Conservation (phyloP, 352 stramenopile genomes). For the Aphanomyces invadans region DNA sequence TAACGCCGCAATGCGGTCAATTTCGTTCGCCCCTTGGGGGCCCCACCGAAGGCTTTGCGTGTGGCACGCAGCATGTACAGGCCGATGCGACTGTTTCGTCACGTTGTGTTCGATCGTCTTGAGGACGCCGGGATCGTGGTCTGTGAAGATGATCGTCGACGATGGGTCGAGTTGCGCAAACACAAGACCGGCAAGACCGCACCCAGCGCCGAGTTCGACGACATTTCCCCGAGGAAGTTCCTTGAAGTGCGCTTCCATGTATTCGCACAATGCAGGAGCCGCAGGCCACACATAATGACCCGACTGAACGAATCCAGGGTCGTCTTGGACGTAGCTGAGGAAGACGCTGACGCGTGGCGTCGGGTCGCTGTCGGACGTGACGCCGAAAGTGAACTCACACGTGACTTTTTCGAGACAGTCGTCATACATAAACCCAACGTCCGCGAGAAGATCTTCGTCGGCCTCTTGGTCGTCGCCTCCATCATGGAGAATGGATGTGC, state of each 20-base stretch:
- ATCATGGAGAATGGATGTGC: background rate
- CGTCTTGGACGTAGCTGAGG: constrained; percentile 63
- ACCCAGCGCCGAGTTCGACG: constrained; percentile 63
- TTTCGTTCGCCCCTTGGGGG: constrained; percentile 44
- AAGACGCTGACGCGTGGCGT: constrained; percentile 42
- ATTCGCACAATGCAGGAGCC: constrained; percentile 54
- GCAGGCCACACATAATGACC: constrained; percentile 65
- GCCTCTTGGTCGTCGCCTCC: background rate
- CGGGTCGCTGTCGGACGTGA: background rate
- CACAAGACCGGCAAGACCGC: constrained; percentile 43
- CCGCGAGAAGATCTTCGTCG: constrained; percentile 24
- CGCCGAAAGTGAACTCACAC: constrained; percentile 51
- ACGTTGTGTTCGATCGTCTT: constrained; percentile 74
- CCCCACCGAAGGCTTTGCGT: constrained; percentile 63
- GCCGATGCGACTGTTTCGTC: constrained; percentile 30
- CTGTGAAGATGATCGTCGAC: constrained; percentile 64
- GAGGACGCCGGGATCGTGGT: constrained; percentile 73
- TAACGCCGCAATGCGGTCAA: constrained; percentile 36
- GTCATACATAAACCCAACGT: constrained; percentile 65
- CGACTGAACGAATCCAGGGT: constrained; percentile 34
- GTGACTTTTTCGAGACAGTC: constrained; percentile 56
- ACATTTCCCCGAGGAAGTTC: constrained; percentile 43
- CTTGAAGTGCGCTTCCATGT: constrained; percentile 41
- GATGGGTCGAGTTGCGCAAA: constrained; percentile 52
- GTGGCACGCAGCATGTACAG: constrained; percentile 40